Evolutionary conservation across 306 rosid species (phyloP).

Genomic region (Cucurbita argyrosperma): DNA sequence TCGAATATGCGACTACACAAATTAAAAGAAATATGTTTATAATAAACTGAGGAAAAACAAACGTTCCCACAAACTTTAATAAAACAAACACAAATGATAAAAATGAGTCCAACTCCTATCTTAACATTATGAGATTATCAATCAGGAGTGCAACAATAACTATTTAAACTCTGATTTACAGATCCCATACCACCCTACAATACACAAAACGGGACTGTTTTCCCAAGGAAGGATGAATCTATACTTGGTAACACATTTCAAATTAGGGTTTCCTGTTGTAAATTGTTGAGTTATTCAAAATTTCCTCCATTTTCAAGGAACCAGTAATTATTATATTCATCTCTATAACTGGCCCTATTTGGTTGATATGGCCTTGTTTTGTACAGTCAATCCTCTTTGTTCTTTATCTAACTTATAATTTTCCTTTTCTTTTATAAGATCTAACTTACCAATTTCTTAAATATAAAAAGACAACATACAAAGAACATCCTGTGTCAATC

Average conservation of each 20-base stretch:
- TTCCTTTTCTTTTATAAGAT: too few relatives aligned
- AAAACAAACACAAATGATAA: neutral
- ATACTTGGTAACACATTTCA: neutral
- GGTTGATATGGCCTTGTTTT: neutral
- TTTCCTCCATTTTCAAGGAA: neutral
- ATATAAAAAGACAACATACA: too few relatives aligned
- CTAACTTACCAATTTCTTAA: too few relatives aligned
- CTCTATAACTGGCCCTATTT: neutral
- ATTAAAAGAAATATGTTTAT: neutral
- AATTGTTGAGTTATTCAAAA: neutral
- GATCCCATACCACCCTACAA: neutral
- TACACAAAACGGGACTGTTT: neutral
- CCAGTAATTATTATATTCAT: neutral
- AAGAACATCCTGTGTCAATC: neutral
- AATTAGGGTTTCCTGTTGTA: neutral
- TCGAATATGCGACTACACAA: slow-evolving; percentile 63
- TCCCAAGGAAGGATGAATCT: neutral
- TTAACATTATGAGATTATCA: neutral
- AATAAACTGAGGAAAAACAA: neutral
- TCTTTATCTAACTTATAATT: too few relatives aligned
- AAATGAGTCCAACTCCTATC: neutral
- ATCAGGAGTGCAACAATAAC: neutral
- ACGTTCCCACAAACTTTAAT: neutral
- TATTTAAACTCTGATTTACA: neutral
- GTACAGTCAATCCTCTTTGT: neutral